Evolutionary conservation across 2,329 filamentous ascomycete species (phyloP), one percentile per base, ranked within the genome.

Genomic region (Trichoderma endophyticum): DNA sequence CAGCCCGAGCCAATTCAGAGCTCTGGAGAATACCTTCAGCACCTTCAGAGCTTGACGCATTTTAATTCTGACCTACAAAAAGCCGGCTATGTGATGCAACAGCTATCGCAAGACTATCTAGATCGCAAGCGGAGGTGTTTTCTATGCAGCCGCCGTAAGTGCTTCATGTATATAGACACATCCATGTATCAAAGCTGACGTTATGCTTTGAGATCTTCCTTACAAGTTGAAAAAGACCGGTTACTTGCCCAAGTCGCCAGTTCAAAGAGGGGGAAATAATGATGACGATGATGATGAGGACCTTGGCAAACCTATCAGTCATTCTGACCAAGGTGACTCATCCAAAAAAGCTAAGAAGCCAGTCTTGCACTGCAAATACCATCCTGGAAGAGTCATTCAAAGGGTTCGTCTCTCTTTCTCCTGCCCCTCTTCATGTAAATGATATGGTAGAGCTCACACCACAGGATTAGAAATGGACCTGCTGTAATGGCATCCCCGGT

Each of bases 121-220:
- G 74, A 79, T 7, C 76, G 75, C n/a, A 81, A 81, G 75, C 77
- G 74, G 59, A 77, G 79, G 24, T 81, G 80, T 72, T 69, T 61
- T 24, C 73, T 71, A 26, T 81, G 80, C 69, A 66, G 64, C 48
- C 76, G 77, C 60, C 72, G 78, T 79, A 60, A 74, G 72, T 69
- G 15, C 6, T 32, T 14, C 6, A 1, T 6, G 5, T 21, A 11
- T n/a, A 32, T 3, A 30, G 4, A 21, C 9, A 14, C 4, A 48
- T 4, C 3, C 15, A 48, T 14, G 18, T 14, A 51, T 51, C 7
- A 14, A 34, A 14, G 24, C 64, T 54, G 18, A 56, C 34, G 5
- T 8, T n/a, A 63, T 18, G 6, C 30, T 6, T 43, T 8, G 6
- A 68, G 64, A 63, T 36, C 65, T 67, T 3, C 64, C 69, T 15